A percentile compares a stretch with the other conserved stretches of the same genome.
phyloP scores from a whole-genome alignment of 768 basidiomycete genomes.

The Agaricus subrufescens region DNA sequence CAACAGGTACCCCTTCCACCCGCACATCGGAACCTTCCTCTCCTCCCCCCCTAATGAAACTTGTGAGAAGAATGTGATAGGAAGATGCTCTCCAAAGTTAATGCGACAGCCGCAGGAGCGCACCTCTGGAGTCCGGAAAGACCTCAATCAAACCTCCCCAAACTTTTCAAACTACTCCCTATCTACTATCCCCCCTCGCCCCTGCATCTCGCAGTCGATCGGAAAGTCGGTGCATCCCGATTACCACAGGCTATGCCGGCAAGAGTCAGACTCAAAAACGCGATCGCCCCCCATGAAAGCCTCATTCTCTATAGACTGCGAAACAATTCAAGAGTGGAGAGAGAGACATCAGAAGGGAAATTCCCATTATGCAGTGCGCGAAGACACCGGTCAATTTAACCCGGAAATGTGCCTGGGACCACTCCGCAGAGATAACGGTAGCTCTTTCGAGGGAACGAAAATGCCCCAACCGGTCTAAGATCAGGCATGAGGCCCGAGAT shows the following conservation, averaged over 20 bases:
- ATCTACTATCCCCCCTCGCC: not conserved
- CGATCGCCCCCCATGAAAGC: not conserved
- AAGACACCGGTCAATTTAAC: not conserved
- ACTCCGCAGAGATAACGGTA: not conserved
- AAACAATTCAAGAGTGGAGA: not conserved
- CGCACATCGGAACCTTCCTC: not conserved
- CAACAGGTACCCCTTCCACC: not conserved
- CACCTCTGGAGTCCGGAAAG: not conserved
- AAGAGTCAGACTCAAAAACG: not conserved
- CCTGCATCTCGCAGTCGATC: not conserved
- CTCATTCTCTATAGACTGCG: not conserved
- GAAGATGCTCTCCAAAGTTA: constrained; percentile 3
- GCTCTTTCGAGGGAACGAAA: not conserved
- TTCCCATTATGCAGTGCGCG: not conserved
- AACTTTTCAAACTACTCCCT: constrained; percentile 3
- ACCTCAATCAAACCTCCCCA: not conserved
- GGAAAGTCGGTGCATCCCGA: not conserved
- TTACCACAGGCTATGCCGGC: not conserved
- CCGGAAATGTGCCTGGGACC: not conserved
- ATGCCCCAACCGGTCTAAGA: not conserved
- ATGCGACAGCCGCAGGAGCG: constrained; percentile 4
- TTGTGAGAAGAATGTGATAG: constrained; percentile 3
- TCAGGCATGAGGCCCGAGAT: not conserved
- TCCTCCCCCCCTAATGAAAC: not conserved
- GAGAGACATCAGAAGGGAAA: not conserved